These are phyloP conservation scores for Pleomassaria siparia DNA, from an alignment of 2,329 filamentous ascomycete genomes.

Conservation along the genomic window DNA sequence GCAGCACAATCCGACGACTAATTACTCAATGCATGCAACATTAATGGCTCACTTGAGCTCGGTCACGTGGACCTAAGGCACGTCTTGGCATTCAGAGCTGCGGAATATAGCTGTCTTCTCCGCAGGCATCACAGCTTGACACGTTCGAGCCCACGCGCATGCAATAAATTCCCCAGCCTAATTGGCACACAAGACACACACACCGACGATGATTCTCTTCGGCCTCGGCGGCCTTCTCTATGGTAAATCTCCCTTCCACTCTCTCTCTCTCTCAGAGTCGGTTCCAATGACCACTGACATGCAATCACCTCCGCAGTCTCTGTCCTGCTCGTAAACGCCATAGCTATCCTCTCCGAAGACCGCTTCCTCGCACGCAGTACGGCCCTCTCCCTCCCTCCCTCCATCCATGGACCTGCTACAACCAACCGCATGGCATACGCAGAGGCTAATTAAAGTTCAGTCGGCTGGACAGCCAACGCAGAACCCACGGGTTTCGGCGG, in stretches of 20 bases:
- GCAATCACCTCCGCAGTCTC: conserved; percentile 57
- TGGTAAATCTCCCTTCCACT: conserved; percentile 47
- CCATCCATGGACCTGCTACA: not conserved
- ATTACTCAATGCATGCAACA: no score
- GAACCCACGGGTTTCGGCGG: conserved; percentile 76
- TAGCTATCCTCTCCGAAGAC: conserved; percentile 92
- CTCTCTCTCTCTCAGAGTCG: not conserved
- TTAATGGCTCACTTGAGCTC: no score
- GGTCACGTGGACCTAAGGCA: conserved; percentile 2
- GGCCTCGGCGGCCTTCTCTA: conserved; percentile 73
- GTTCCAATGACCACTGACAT: conserved; percentile 1
- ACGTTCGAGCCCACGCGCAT: not conserved
- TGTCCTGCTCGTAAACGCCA: conserved; percentile 88
- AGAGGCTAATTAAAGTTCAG: conserved; percentile 46
- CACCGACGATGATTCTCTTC: conserved; percentile 65
- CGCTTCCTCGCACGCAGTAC: conserved; percentile 82
- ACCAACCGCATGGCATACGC: no score
- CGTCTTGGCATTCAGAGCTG: not conserved
- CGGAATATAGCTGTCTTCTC: conserved; percentile 24
- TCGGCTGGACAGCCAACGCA: conserved; percentile 72
- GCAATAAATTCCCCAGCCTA: not conserved
- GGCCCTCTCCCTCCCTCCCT: conserved; percentile 28
- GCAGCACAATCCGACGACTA: no score
- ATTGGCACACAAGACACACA: not conserved
- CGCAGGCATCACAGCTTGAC: conserved; percentile 17